A percentile compares a stretch with the other conserved stretches of the same genome.
Conservation (phyloP, 2,329 filamentous ascomycete species). For the Exophiala xenobiotica region DNA sequence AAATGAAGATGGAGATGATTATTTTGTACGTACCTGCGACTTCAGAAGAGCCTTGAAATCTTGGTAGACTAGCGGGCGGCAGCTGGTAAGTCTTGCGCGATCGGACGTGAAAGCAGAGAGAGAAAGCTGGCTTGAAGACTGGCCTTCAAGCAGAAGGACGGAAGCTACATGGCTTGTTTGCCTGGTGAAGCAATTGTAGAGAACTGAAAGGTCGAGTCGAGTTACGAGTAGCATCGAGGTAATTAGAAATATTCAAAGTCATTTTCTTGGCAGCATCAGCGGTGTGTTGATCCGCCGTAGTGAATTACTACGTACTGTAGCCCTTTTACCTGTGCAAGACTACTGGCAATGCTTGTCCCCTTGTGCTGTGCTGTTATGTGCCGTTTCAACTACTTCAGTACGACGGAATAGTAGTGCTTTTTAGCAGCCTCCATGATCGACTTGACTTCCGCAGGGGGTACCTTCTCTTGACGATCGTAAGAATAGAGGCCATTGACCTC, state of each 20-base stretch:
- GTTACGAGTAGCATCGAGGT: no score
- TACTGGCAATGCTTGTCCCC: no score
- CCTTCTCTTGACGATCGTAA: background rate
- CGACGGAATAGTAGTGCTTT: background rate
- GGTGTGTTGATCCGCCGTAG: no score
- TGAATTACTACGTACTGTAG: no score
- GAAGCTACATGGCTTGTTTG: conserved; percentile 19
- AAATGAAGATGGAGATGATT: background rate
- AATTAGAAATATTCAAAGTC: no score
- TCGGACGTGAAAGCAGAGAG: background rate
- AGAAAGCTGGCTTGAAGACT: conserved; percentile 19
- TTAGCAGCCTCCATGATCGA: background rate
- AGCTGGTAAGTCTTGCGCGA: background rate
- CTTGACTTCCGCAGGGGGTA: background rate
- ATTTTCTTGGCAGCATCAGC: no score
- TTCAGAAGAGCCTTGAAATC: background rate
- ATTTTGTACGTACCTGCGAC: background rate
- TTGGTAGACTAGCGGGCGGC: background rate
- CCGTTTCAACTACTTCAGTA: conserved; percentile 1
- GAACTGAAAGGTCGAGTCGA: no score
- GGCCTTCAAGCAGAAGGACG: conserved; percentile 17
- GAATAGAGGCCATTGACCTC: background rate
- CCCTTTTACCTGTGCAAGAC: no score
- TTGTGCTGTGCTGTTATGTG: no score
- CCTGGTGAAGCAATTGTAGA: no score